phyloP scores from a whole-genome alignment of 257 asterid genomes.

The Anisodus acutangulus region DNA sequence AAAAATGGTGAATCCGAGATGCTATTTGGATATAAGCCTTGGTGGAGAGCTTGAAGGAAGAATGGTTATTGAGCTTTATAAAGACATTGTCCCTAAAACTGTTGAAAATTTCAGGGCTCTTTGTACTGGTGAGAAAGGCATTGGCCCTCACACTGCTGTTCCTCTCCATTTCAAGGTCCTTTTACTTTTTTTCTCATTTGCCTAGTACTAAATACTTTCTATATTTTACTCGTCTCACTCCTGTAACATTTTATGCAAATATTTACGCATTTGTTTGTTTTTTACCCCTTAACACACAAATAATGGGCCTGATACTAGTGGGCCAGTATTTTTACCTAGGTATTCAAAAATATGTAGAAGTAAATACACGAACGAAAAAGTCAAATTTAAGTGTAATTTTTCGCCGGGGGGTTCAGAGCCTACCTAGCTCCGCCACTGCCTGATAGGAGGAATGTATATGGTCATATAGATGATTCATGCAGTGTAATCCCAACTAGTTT shows the following conservation, averaged over 20 bases:
- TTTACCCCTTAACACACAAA: not conserved
- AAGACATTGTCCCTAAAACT: conserved; percentile 45
- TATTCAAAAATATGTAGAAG: too few species aligned
- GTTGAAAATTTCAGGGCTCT: conserved; percentile 56
- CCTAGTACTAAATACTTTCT: not conserved
- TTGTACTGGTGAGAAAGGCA: conserved; percentile 52
- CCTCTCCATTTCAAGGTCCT: conserved; percentile 51
- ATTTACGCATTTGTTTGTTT: too few species aligned
- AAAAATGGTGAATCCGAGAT: conserved; percentile 42
- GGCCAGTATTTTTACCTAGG: too few species aligned
- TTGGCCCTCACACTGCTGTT: conserved; percentile 40
- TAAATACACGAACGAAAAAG: too few species aligned
- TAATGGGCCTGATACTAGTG: not conserved
- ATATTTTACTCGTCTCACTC: too few species aligned
- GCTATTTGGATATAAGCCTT: conserved; percentile 45
- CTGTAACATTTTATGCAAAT: too few species aligned
- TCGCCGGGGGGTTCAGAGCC: too few species aligned
- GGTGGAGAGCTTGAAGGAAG: conserved; percentile 48
- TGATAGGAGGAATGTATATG: not conserved
- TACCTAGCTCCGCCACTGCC: not conserved
- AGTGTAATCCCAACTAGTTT: not conserved
- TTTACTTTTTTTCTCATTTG: not conserved
- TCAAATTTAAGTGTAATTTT: too few species aligned
- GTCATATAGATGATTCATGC: not conserved
- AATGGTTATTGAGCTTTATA: conserved; percentile 43